Percentiles rank a stretch among this genome's conserved stretches.
These are phyloP conservation scores for Neurospora sp. DNA, from an alignment of 495 filamentous ascomycete genomes.

Conservation along the genomic window DNA sequence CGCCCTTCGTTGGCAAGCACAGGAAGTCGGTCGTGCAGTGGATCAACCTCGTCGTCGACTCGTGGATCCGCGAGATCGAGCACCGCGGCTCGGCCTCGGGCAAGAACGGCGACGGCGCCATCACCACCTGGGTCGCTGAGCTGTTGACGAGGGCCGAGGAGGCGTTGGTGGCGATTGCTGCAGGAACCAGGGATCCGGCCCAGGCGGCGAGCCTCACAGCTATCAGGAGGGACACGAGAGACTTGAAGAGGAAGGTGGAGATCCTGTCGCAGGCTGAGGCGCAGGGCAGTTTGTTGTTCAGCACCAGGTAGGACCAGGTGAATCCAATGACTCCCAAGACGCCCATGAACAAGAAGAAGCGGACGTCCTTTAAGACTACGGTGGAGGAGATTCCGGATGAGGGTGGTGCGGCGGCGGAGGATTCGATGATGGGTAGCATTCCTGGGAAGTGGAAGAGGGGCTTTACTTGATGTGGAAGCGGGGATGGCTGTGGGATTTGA, in stretches of 20 bases:
- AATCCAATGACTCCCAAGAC: not conserved
- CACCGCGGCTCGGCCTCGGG: conserved; percentile 24
- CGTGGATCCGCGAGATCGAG: conserved; percentile 34
- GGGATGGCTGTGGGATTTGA: not conserved
- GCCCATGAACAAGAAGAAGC: not conserved
- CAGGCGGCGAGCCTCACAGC: conserved; percentile 23
- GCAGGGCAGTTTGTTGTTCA: conserved; percentile 16
- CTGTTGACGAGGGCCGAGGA: conserved; percentile 31
- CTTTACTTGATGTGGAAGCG: not conserved
- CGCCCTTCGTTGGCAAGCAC: conserved; percentile 62
- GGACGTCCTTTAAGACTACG: not conserved
- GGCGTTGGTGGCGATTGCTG: conserved; percentile 16
- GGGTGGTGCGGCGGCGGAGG: not conserved
- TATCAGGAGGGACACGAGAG: conserved; percentile 9
- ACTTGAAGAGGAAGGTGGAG: conserved; percentile 21
- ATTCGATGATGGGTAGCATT: not conserved
- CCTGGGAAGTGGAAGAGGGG: not conserved
- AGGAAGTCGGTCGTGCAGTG: conserved; percentile 32
- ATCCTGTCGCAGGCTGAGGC: conserved; percentile 6
- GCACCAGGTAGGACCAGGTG: conserved; percentile 1
- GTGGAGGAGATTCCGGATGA: not conserved
- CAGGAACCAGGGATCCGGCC: conserved; percentile 10
- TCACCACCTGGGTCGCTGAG: conserved; percentile 33
- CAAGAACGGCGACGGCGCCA: conserved; percentile 20
- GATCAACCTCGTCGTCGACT: conserved; percentile 27